phyloP scores from a whole-genome alignment of 768 basidiomycete genomes.

The Candolleomyces aberdarensis region DNA sequence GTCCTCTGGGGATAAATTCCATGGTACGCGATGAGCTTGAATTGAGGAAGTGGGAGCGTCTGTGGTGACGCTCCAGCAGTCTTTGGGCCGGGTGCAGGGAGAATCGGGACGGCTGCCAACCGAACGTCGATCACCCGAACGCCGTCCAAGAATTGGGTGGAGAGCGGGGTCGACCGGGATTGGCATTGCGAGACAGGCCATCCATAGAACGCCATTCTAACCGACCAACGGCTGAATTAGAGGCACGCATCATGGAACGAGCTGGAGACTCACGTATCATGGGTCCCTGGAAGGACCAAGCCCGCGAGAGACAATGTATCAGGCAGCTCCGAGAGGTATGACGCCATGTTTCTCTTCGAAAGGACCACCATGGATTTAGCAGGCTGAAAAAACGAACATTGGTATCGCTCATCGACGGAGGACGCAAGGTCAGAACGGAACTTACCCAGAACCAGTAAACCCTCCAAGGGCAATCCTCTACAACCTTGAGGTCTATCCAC shows the following conservation, averaged over 20 bases:
- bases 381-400: slow-evolving; percentile 1
- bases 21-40: slow-evolving; percentile 73
- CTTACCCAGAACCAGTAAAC: slow-evolving; percentile 55
- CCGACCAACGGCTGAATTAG: neutral
- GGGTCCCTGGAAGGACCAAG: slow-evolving; percentile 75
- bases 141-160: slow-evolving; percentile 68
- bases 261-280: slow-evolving; percentile 55
- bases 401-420: neutral
- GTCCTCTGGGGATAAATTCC: slow-evolving; percentile 69
- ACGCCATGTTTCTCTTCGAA: slow-evolving; percentile 53
- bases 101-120: slow-evolving; percentile 52
- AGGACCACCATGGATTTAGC: slow-evolving; percentile 56
- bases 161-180: slow-evolving; percentile 54
- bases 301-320: slow-evolving; percentile 68
- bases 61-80: neutral
- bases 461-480: slow-evolving; percentile 51
- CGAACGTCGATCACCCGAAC: slow-evolving; percentile 83
- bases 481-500: slow-evolving; percentile 45
- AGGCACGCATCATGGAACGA: neutral
- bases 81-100: slow-evolving; percentile 10
- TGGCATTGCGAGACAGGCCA: slow-evolving; percentile 91
- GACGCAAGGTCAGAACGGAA: neutral
- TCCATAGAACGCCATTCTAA: slow-evolving; percentile 79
- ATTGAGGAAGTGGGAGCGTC: slow-evolving; percentile 3
- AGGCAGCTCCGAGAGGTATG: slow-evolving; percentile 59